Conservation (phyloP, 352 stramenopile genomes). For the Thalassiosira sp. region DNA sequence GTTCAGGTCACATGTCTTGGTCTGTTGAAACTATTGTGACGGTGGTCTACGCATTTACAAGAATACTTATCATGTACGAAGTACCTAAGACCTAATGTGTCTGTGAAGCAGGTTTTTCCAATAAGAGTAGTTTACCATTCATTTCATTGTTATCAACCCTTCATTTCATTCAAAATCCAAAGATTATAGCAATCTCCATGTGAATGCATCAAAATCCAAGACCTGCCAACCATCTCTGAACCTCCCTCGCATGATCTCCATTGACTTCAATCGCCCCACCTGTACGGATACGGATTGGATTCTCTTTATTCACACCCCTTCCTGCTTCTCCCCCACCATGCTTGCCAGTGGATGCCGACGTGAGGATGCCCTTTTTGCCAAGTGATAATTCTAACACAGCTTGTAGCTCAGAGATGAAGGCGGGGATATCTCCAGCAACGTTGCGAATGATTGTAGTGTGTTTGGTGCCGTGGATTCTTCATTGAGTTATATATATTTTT, state of each 20-base stretch:
- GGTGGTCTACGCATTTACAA: too few species aligned
- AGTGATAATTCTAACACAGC: slow-evolving; percentile 58
- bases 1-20: too few species aligned
- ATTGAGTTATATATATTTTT: too few species aligned
- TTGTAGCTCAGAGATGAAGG: slow-evolving; percentile 71
- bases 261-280: slow-evolving; percentile 79
- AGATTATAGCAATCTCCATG: too few species aligned
- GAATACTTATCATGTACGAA: too few species aligned
- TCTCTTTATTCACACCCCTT: slow-evolving; percentile 42
- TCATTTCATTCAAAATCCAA: background rate
- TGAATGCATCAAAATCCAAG: slow-evolving; percentile 71
- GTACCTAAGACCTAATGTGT: too few species aligned
- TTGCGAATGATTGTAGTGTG: slow-evolving; percentile 76
- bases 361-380: slow-evolving; percentile 37
- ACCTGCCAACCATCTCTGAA: slow-evolving; percentile 72
- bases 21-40: too few species aligned
- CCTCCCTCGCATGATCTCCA: slow-evolving; percentile 63
- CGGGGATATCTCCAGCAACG: slow-evolving; percentile 61
- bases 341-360: slow-evolving; percentile 19
- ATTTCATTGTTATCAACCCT: too few species aligned
- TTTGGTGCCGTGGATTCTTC: slow-evolving; percentile 71
- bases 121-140: background rate
- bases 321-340: slow-evolving; percentile 44
- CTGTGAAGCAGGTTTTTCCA: too few species aligned
- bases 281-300: slow-evolving; percentile 70